Conservation (phyloP, 108 stramenopile species). For the Skeletonema potamos region DNA sequence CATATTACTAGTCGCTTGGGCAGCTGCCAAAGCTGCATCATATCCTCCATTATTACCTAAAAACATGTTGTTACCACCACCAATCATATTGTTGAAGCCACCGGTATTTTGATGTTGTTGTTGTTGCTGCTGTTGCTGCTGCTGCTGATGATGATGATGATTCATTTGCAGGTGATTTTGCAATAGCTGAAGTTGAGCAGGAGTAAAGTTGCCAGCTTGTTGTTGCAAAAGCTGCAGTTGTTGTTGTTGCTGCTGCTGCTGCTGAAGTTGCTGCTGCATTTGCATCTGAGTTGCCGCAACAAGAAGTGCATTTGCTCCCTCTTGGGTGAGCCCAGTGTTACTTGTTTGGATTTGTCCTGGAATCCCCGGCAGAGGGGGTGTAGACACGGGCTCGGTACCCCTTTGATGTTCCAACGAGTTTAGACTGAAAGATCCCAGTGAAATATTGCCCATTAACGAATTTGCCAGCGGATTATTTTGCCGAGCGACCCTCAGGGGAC, state of each 20-base stretch:
- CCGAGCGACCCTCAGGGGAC: not conserved
- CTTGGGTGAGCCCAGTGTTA: slow-evolving; percentile 1
- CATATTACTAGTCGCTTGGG: slow-evolving; percentile 1
- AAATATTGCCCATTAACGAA: slow-evolving; percentile 10
- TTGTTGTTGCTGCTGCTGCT: slow-evolving; percentile 14
- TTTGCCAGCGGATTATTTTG: slow-evolving; percentile 2
- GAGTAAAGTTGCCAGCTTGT: slow-evolving; percentile 4
- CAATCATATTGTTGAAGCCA: too few relatives aligned
- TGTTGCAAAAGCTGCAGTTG: slow-evolving; percentile 16
- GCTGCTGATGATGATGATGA: not conserved
- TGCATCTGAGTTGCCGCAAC: slow-evolving; percentile 11
- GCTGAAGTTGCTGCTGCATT: slow-evolving; percentile 14
- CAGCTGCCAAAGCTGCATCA: not conserved
- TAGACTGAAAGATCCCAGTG: slow-evolving; percentile 10
- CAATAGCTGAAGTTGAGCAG: slow-evolving; percentile 12
- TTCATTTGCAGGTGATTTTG: slow-evolving; percentile 14
- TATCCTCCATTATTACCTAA: not conserved
- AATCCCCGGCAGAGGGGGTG: not conserved
- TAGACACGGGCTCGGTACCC: not conserved
- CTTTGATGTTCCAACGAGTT: slow-evolving; percentile 7
- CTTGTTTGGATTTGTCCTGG: slow-evolving; percentile 10
- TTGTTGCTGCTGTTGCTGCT: not conserved
- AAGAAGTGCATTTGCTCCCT: slow-evolving; percentile 7
- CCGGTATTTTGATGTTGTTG: too few relatives aligned
- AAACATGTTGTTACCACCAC: not conserved